These are phyloP conservation scores for Globisporangium solare DNA, from an alignment of 352 stramenopile species.

Conservation along the genomic window DNA sequence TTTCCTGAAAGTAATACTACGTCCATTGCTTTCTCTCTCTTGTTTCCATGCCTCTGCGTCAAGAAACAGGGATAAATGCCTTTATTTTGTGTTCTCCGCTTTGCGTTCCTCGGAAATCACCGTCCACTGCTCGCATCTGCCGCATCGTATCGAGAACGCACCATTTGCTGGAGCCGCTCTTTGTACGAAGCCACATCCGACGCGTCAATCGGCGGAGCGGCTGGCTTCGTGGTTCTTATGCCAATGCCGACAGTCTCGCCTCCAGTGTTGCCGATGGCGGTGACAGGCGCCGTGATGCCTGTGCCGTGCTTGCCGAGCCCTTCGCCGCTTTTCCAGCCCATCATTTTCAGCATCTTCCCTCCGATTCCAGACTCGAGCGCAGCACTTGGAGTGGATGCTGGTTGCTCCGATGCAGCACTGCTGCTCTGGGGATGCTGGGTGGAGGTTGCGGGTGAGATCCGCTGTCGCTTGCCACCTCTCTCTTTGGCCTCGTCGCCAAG, in stretches of 20 bases:
- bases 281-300: slow-evolving; percentile 67
- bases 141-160: slow-evolving; percentile 54
- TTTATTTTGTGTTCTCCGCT: not conserved
- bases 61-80: no score
- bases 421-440: slow-evolving; percentile 1
- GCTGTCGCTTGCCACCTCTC: slow-evolving; percentile 14
- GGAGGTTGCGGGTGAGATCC: not conserved
- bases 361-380: slow-evolving; percentile 62
- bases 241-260: slow-evolving; percentile 55
- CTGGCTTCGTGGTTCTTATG: slow-evolving; percentile 17
- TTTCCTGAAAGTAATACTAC: not conserved
- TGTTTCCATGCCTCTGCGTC: not conserved
- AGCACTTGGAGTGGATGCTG: slow-evolving; percentile 10
- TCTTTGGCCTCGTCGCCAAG: slow-evolving; percentile 5
- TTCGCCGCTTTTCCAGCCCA: slow-evolving; percentile 84
- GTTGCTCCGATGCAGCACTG: not conserved
- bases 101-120: slow-evolving; percentile 10
- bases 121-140: slow-evolving; percentile 9
- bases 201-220: slow-evolving; percentile 32
- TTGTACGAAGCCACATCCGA: slow-evolving; percentile 51
- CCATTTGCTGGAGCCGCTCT: slow-evolving; percentile 57
- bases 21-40: not conserved
- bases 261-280: slow-evolving; percentile 31
- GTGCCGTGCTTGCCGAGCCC: slow-evolving; percentile 78
- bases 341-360: slow-evolving; percentile 86